These are phyloP conservation scores for Cyclotella kingstonii DNA, from an alignment of 108 stramenopile species.

Conservation along the genomic window DNA sequence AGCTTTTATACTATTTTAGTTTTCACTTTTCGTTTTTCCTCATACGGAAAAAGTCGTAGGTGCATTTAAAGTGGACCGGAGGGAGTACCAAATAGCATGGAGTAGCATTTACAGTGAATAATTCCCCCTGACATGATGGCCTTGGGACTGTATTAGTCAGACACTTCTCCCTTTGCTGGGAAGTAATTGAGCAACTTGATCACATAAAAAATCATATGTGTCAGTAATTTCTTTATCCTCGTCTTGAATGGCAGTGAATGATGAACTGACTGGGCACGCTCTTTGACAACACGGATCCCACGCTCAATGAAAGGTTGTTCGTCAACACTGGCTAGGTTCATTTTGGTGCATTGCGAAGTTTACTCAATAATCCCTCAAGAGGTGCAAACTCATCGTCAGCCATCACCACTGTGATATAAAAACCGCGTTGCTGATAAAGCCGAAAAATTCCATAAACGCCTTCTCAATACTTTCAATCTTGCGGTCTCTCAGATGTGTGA, in stretches of 20 bases:
- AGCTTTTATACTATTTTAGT: too few relatives aligned
- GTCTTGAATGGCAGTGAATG: constrained; percentile 29
- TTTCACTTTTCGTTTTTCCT: too few relatives aligned
- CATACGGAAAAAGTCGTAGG: too few relatives aligned
- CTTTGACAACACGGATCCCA: constrained; percentile 36
- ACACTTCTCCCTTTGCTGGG: constrained; percentile 37
- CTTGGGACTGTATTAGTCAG: constrained; percentile 22
- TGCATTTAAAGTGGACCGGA: too few relatives aligned
- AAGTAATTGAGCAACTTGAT: constrained; percentile 36
- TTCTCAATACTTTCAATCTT: background rate
- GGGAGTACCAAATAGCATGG: background rate
- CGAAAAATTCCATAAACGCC: background rate
- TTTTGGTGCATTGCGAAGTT: background rate
- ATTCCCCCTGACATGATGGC: background rate
- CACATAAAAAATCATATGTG: constrained; percentile 13
- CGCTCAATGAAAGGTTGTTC: constrained; percentile 1
- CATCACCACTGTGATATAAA: background rate
- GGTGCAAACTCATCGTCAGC: constrained; percentile 6
- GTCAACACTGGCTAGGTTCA: background rate
- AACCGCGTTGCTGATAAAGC: constrained; percentile 2
- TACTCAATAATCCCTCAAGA: background rate
- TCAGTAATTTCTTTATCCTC: constrained; percentile 20
- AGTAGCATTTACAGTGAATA: background rate
- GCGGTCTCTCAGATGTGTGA: constrained; percentile 3
- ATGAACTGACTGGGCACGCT: constrained; percentile 22